phyloP scores from a whole-genome alignment of 805 yeast species.

The Cyberlindnera japonica region DNA sequence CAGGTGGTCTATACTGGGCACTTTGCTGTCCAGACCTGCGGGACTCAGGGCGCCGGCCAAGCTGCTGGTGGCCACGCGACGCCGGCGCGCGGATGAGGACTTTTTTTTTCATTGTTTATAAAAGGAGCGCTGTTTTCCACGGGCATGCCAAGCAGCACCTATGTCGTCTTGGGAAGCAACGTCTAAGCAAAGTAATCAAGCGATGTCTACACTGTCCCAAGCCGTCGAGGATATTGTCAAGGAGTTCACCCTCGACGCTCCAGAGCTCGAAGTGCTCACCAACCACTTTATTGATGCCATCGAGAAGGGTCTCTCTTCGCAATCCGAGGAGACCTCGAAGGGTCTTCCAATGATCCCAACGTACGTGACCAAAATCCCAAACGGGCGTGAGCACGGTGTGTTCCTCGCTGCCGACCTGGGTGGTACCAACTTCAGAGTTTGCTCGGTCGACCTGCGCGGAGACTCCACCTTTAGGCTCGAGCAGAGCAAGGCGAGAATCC shows the following conservation, averaged over 20 bases:
- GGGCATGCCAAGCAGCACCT: too few species aligned
- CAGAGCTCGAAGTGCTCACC: conserved; percentile 27
- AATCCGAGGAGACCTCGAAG: conserved; percentile 34
- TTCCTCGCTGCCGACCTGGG: conserved; percentile 91
- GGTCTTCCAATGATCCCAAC: conserved; percentile 92
- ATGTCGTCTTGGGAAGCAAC: too few species aligned
- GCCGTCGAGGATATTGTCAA: conserved; percentile 20
- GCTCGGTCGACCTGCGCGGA: conserved; percentile 76
- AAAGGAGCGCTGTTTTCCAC: not conserved
- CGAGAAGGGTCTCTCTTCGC: conserved; percentile 52
- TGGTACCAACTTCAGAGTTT: conserved; percentile 93
- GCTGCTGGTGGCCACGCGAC: conserved; percentile 1
- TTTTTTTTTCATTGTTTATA: not conserved
- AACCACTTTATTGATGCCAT: conserved; percentile 57
- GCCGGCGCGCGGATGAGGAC: not conserved
- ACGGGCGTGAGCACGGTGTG: conserved; percentile 80
- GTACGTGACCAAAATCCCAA: conserved; percentile 79
- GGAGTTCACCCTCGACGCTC: conserved; percentile 21
- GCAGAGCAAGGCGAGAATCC: conserved; percentile 77
- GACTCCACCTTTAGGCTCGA: conserved; percentile 73
- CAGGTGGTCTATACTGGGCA: too few species aligned
- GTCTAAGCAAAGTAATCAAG: not conserved
- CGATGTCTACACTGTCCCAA: conserved; percentile 4
- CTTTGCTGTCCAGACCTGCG: not conserved
- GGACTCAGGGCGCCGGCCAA: not conserved